Evolutionary conservation across 441 rosid genomes (phyloP).

Genomic region (Adansonia gregorii): DNA sequence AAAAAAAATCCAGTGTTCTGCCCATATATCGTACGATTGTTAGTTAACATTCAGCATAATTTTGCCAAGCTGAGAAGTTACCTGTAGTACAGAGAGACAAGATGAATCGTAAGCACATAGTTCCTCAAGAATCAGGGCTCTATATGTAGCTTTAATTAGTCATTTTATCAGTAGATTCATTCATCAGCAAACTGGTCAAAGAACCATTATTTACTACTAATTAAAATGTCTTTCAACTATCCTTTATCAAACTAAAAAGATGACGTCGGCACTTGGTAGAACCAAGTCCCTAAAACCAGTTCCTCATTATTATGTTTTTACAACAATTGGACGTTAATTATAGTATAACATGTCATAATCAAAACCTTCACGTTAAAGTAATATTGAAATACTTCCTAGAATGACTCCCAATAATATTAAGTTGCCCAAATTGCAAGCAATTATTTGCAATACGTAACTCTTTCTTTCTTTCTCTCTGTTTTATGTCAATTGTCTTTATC

Average conservation of each 20-base stretch:
- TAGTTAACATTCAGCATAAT: no score
- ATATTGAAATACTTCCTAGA: neutral
- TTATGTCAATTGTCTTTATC: slow-evolving; percentile 15
- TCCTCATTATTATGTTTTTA: neutral
- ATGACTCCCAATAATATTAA: slow-evolving; percentile 15
- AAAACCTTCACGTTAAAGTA: slow-evolving; percentile 10
- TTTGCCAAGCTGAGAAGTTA: no score
- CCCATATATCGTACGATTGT: no score
- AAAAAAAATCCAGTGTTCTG: no score
- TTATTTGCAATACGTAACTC: slow-evolving; percentile 34
- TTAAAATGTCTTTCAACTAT: neutral
- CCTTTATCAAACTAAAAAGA: slow-evolving; percentile 1
- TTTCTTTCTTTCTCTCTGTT: neutral
- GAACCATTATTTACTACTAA: neutral
- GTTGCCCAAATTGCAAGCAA: slow-evolving; percentile 6
- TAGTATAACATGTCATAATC: neutral
- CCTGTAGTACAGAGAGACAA: no score
- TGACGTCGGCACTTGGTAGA: neutral
- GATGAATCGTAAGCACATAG: neutral
- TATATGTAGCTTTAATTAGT: neutral
- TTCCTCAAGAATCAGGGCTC: neutral
- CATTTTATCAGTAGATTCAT: neutral
- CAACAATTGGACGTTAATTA: neutral
- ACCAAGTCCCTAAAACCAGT: neutral
- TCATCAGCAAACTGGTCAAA: neutral